Base-by-base conservation (phyloP, 2,329 filamentous ascomycete genomes). In the Ophiognomonia clavigignenti-juglandacearum region DNA sequence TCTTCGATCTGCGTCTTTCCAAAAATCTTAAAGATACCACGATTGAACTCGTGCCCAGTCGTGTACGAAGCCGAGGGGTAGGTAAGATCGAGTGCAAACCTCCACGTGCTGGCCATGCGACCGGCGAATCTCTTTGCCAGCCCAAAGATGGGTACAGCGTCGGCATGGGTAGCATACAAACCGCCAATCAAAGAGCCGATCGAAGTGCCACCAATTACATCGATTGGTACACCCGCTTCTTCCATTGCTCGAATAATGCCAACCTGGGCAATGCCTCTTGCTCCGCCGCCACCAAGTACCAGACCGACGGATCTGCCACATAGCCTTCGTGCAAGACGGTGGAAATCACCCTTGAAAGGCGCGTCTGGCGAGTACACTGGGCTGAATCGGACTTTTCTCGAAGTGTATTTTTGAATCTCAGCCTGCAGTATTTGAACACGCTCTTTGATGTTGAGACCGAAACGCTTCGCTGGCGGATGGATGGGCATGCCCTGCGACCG, bases 101-200 rank as follows among this genome's bases (percentile, higher is more conserved):
- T 83, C 93, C 93, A 98, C 69, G 97, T 88, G 66, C 92, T 97
- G 37, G 88, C 89, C 95, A 98, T 98, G n/a, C 95, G 86, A 4
- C 93, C 91, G 0, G 93, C 82, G 64, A 98, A 98, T 64, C 96
- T 96, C 77, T 98, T 98, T 13, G 90, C 90, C 38, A 95, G 80
- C 1, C 93, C 93, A 59, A 95, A 96, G 79, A 97, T 96, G 11
- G 93, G 93, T 4, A 98, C 92, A 1, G 96, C 84, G 61, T 98
- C 95, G 9, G 92, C 93, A 62, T 98, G 93, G 47, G 92, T 87
- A 2, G 95, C 93, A 64, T 98, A 98, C 2, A 98, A 73, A 1
- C 88, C 93, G 7, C 95, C 93, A 45, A 97, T 91, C 62, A 98
- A 97, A 1, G 92, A 82, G 14, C 93, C 93, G 47, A 98, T 98